Base-by-base conservation (phyloP, 305 asterid species). In the Salvia sclarea region DNA sequence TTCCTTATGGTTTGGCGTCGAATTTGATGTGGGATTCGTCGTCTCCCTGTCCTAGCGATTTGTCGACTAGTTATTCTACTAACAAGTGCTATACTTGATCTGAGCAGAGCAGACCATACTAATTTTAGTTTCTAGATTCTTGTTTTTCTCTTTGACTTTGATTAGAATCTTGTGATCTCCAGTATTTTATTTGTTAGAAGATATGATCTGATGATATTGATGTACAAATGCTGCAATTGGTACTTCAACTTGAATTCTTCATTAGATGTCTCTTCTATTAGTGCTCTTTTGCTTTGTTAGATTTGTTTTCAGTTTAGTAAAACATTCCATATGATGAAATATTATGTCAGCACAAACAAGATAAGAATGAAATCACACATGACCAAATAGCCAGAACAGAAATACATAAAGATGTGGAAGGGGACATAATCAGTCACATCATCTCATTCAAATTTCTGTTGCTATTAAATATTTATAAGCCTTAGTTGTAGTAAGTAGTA, bases 1-100 rank as follows among this genome's bases (percentile, higher is more conserved):
- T 40, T 41, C 66, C 66, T 21, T 61, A 61, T 16, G 12, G 22
- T 13, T 22, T 41, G 20, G 18, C 65, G 70, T 73, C 89, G 4
- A 81, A 73, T 79, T 69, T 83, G 81, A 3, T 66, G 67, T 86
- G 93, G 97, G 86, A 88, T 70, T 85, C 66, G 18, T 58, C 94
- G 41, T 84, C 90, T 45, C 93, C 98, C 54, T 89, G 91, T 80
- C 93, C 91, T 5, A 82, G 84, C 79, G 92, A 92, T 66, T 68
- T 89, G 62, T 86, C 96, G 6, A 74, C 89, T 38, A 78, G 68
- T 75, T 87, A 74, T 72, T 83, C 94, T 66, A 74, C 95, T 63
- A 84, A 79, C 84, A 85, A 86, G 73, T 81, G 87, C 53, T 76
- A 81, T 57, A 76, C 74, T 69, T 61, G 52, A 61, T 18, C 33